Base-by-base conservation (phyloP, 208 protist species). In the Trypanosoma brucei region DNA sequence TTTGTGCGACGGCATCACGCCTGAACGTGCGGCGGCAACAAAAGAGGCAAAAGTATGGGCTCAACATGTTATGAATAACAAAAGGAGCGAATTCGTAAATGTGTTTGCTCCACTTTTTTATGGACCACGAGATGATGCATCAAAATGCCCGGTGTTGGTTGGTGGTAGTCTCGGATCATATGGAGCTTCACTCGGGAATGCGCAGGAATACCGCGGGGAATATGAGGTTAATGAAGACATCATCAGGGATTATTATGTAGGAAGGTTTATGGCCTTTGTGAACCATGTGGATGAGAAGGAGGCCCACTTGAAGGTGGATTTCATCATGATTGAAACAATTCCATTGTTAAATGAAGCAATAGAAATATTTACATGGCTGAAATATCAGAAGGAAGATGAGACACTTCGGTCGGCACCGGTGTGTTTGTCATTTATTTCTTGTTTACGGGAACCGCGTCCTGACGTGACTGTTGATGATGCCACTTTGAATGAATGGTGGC, bases 321-420 rank as follows among this genome's bases (percentile, higher is more conserved):
- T 70, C 37, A 38, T 70, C 2, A 7, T 64, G 39, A 7, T 70
- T 35, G 65, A 70, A 40, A 70, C 65, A 9, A 46, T 70, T 59
- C 65, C 65, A 22, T 33, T 44, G 2, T 36, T 64, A 5, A 56
- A 70, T 34, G 65, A 70, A 35, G 65, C 57, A 1, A 7, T 70
- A 14, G 48, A 50, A 7, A 59, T 70, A 34, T 14, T 58, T n/a
- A 39, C 36, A 14, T 70, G 56, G 56, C 38, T 70, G 30, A 5
- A 53, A 31, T 38, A 59, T n/a, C 51, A 70, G 11, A 5, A 6
- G 7, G 22, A 22, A 22, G 50, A 54, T n/a, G 42, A 57, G 3
- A 34, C 35, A 4, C 37, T 70, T 13, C 48, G 37, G 48, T n/a
- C 3, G 36, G 56, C 57, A 7, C 65, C 65, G 6, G 30, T 70